A percentile compares a stretch with the other conserved stretches of the same genome.
These are phyloP conservation scores for Sporothrix euskadiensis DNA, from an alignment of 2,329 filamentous ascomycete species.

Conservation along the genomic window DNA sequence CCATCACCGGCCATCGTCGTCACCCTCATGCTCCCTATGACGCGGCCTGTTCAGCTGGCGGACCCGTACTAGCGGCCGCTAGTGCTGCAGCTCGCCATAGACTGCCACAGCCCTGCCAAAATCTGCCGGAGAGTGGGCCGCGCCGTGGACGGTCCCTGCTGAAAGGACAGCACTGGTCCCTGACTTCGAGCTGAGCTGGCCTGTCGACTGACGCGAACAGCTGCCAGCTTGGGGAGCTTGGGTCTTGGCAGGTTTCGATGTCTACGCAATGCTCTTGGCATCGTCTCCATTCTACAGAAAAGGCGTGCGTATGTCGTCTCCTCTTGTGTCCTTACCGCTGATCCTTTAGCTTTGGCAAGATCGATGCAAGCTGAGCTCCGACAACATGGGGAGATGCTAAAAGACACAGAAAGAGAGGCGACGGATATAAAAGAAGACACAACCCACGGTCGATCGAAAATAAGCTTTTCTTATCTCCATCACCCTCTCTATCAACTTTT, in stretches of 20 bases:
- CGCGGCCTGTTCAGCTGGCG: slow-evolving; percentile 14
- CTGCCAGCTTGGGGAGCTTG: not conserved
- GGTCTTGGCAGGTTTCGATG: slow-evolving; percentile 5
- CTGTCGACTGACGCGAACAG: not conserved
- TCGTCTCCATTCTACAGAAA: not conserved
- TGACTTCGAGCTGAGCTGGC: not conserved
- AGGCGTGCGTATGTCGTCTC: not conserved
- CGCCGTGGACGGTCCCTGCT: not conserved
- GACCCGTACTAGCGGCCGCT: slow-evolving; percentile 10
- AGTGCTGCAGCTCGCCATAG: not conserved
- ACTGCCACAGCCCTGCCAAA: not conserved
- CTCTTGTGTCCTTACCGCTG: not conserved
- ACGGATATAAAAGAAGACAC: not conserved
- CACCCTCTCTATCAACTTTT: not conserved
- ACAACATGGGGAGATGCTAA: not conserved
- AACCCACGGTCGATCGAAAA: not conserved
- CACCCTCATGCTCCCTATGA: not conserved
- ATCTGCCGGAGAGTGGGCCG: not conserved
- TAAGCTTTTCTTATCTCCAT: not conserved
- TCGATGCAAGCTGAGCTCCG: not conserved
- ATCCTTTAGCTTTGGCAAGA: slow-evolving; percentile 5
- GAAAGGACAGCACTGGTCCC: not conserved
- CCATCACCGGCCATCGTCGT: not conserved
- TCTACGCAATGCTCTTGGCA: slow-evolving; percentile 12
- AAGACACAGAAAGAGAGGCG: too few relatives aligned